phyloP scores from a whole-genome alignment of 1,284 basidiomycete genomes.

The Sparassis latifolia region DNA sequence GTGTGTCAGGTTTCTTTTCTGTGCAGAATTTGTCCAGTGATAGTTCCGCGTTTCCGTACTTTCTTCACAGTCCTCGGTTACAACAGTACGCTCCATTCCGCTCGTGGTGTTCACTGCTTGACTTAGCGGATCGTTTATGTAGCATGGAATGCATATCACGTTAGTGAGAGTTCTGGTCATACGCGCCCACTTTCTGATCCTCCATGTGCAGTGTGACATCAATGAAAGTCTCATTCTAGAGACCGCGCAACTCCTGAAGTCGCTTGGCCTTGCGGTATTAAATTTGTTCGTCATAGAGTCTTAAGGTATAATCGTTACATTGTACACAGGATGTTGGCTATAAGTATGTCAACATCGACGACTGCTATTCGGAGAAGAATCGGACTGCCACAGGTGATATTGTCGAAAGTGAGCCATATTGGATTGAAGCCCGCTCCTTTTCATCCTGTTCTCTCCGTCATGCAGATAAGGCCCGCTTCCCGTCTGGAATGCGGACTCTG shows the following conservation, averaged over 20 bases:
- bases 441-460: not conserved
- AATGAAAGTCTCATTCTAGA: conserved; percentile 29
- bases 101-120: too few species aligned
- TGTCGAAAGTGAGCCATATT: conserved; percentile 21
- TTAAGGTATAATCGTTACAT: too few species aligned
- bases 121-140: not conserved
- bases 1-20: too few species aligned
- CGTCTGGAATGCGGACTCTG: conserved; percentile 39
- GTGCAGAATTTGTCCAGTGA: too few species aligned
- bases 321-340: conserved; percentile 27
- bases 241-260: conserved; percentile 28
- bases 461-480: conserved; percentile 28
- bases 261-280: conserved; percentile 26
- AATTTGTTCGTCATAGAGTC: not conserved
- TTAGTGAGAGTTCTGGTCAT: not conserved
- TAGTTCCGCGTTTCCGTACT: too few species aligned
- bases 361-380: conserved; percentile 34
- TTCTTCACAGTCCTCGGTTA: too few species aligned
- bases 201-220: conserved; percentile 28
- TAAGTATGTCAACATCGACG: conserved; percentile 32
- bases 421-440: not conserved
- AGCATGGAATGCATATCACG: conserved; percentile 10
- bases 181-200: not conserved
- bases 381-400: conserved; percentile 25
- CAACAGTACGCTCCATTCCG: too few species aligned